Conservation (phyloP, 345 rosid species). For the Syzygium oleosum region DNA sequence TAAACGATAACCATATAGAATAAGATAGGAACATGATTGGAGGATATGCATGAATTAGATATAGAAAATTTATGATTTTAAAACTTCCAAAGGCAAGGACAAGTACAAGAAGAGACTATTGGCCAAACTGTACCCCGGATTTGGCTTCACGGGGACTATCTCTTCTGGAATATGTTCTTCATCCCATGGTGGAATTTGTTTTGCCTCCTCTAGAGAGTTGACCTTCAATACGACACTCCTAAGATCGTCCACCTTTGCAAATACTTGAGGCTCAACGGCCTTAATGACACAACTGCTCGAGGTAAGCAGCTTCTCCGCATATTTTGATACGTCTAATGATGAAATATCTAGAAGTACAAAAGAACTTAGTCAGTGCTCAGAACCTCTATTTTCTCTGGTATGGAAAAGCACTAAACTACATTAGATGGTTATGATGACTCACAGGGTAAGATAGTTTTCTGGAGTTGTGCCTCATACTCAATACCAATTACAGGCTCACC, state of each 20-base stretch:
- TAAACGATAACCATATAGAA: neutral
- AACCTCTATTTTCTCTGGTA: neutral
- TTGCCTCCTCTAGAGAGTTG: slow-evolving; percentile 51
- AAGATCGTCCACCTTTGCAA: slow-evolving; percentile 56
- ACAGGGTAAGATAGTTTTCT: slow-evolving; percentile 80
- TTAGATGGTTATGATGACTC: slow-evolving; percentile 19
- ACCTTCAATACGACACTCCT: slow-evolving; percentile 43
- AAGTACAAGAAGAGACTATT: neutral
- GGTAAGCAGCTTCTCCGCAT: slow-evolving; percentile 63
- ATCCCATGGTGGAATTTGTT: slow-evolving; percentile 68
- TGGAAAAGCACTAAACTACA: neutral
- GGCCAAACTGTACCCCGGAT: slow-evolving; percentile 50
- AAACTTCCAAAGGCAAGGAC: neutral
- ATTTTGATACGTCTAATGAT: slow-evolving; percentile 67
- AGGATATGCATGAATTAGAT: neutral
- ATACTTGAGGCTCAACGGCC: slow-evolving; percentile 70
- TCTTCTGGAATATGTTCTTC: slow-evolving; percentile 85
- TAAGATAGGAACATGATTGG: neutral
- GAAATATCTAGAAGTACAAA: slow-evolving; percentile 49
- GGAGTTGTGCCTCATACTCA: slow-evolving; percentile 86
- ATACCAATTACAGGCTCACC: slow-evolving; percentile 84
- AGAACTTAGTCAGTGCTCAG: neutral
- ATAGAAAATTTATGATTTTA: neutral
- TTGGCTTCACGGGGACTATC: slow-evolving; percentile 60
- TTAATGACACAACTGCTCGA: slow-evolving; percentile 74